These are phyloP conservation scores for Yarrowia galli DNA, from an alignment of 1,139 yeast species.

Conservation along the genomic window DNA sequence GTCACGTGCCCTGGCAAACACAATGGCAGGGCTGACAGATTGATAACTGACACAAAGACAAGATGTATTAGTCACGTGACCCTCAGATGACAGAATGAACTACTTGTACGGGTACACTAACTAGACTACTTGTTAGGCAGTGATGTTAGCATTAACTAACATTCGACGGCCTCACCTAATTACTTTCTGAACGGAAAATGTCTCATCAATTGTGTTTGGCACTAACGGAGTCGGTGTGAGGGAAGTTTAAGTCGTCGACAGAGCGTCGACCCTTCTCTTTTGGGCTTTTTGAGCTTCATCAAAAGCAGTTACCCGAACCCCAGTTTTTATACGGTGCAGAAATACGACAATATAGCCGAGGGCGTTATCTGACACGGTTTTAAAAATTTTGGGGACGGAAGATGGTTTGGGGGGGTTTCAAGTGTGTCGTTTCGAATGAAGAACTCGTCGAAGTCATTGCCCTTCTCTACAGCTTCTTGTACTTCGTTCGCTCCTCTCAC, in stretches of 20 bases:
- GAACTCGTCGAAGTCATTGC: too few relatives aligned
- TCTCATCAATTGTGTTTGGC: background rate
- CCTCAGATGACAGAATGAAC: too few relatives aligned
- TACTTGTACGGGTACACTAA: too few relatives aligned
- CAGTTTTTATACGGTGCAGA: slow-evolving; percentile 6
- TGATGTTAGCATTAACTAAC: too few relatives aligned
- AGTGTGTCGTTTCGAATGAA: too few relatives aligned
- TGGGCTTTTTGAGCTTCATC: background rate
- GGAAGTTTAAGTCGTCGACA: too few relatives aligned
- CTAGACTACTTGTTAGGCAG: too few relatives aligned
- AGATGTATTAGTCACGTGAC: background rate
- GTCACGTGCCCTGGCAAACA: slow-evolving; percentile 2
- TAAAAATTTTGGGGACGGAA: background rate
- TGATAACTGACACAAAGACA: background rate
- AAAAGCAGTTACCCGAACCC: background rate
- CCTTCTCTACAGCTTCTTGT: too few relatives aligned
- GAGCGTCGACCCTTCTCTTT: background rate
- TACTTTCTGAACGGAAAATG: background rate
- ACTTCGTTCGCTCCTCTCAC: background rate
- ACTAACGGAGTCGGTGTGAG: too few relatives aligned
- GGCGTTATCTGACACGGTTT: background rate
- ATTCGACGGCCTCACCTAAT: too few relatives aligned
- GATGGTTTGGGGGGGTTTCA: too few relatives aligned
- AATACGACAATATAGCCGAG: background rate
- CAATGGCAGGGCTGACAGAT: slow-evolving; percentile 5